Evolutionary conservation across 1,139 yeast species (phyloP).

Genomic region (Zhuliangozyma parablackwelliae): DNA sequence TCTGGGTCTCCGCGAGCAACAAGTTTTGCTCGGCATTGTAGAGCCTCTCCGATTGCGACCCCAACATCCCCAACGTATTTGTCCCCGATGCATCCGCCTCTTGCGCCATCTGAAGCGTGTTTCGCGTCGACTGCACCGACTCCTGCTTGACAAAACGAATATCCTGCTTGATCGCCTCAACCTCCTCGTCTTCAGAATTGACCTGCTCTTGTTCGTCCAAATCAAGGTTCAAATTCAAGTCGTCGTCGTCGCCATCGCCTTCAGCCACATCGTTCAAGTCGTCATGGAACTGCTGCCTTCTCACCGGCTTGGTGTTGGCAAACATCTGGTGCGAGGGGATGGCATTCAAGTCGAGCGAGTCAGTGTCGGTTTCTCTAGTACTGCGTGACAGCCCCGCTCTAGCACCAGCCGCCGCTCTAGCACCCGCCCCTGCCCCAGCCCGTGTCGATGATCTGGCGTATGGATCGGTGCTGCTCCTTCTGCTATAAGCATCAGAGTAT

Average conservation of each 20-base stretch:
- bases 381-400: background rate
- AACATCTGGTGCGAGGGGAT: constrained; percentile 36
- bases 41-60: constrained; percentile 84
- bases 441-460: constrained; percentile 1
- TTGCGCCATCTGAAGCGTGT: constrained; percentile 81
- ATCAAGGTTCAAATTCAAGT: constrained; percentile 41
- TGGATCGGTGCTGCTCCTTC: constrained; percentile 3
- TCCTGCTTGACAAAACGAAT: constrained; percentile 84
- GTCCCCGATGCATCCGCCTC: constrained; percentile 91
- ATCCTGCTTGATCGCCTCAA: constrained; percentile 81
- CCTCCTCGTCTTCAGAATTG: constrained; percentile 74
- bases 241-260: constrained; percentile 25
- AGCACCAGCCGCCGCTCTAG: background rate
- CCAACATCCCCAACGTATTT: constrained; percentile 86
- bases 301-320: constrained; percentile 21
- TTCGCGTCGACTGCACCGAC: constrained; percentile 79
- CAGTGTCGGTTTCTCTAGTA: constrained; percentile 20
- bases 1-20: constrained; percentile 76
- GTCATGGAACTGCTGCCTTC: constrained; percentile 18
- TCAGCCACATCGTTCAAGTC: constrained; percentile 37
- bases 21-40: constrained; percentile 76
- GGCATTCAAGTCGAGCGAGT: constrained; percentile 39
- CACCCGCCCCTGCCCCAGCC: background rate
- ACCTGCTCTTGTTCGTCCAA: constrained; percentile 45
- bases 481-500: constrained; percentile 9